Evolutionary conservation across 345 rosid species (phyloP).

Genomic region (Boechera retrofracta): DNA sequence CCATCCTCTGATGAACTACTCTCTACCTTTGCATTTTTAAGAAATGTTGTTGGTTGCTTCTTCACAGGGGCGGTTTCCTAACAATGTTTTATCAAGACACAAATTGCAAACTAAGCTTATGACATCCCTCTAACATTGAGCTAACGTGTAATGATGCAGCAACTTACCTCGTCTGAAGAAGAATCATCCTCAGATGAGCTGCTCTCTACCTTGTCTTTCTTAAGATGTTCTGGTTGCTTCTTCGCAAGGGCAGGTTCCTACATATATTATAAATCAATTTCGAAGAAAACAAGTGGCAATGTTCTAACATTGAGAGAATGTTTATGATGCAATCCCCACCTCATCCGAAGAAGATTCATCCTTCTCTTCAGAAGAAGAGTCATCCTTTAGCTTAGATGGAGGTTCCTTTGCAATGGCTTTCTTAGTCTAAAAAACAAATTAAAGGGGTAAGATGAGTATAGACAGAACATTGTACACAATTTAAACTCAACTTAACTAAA

Average conservation of each 20-base stretch:
- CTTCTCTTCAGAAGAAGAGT: slow-evolving; percentile 43
- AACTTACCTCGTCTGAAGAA: slow-evolving; percentile 43
- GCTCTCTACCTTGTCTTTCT: slow-evolving; percentile 40
- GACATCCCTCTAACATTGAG: neutral
- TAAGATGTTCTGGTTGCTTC: slow-evolving; percentile 34
- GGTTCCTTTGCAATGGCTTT: slow-evolving; percentile 47
- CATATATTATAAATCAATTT: neutral
- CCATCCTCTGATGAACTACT: slow-evolving; percentile 40
- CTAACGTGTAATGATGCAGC: neutral
- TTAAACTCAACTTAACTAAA: neutral
- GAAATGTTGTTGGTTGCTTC: slow-evolving; percentile 14
- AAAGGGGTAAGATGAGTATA: neutral
- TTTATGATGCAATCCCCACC: slow-evolving; percentile 30
- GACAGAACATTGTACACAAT: neutral
- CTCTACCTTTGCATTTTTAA: slow-evolving; percentile 29
- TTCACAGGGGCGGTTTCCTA: slow-evolving; percentile 43
- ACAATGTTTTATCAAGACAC: neutral
- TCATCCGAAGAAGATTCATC: slow-evolving; percentile 49
- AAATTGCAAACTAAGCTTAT: neutral
- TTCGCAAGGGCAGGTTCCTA: slow-evolving; percentile 41
- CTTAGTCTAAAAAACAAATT: slow-evolving; percentile 4
- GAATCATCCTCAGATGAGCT: slow-evolving; percentile 51
- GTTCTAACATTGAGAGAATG: neutral
- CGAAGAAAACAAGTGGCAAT: neutral
- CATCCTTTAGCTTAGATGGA: slow-evolving; percentile 35